Evolutionary conservation across 164 flowering plant species (phyloP).

Genomic region (Brasenia schreberi): DNA sequence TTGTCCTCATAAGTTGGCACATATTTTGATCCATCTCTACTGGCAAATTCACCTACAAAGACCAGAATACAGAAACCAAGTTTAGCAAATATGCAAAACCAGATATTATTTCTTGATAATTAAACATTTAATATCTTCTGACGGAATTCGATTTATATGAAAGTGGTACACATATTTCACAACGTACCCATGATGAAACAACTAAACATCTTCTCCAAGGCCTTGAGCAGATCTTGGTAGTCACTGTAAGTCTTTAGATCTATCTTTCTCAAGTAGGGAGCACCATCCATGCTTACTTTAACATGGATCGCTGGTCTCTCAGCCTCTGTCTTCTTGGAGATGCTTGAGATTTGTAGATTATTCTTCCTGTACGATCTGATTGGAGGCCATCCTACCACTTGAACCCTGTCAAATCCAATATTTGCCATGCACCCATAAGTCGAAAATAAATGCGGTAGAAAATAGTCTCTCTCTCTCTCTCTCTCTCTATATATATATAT

Average conservation of each 20-base stretch:
- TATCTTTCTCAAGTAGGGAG: constrained; percentile 81
- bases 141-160: not conserved
- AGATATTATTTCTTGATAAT: no score
- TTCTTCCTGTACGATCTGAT: constrained; percentile 78
- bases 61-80: no score
- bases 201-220: constrained; percentile 85
- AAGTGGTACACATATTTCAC: not conserved
- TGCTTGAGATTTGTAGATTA: constrained; percentile 38
- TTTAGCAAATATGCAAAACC: no score
- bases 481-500: no score
- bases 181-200: constrained; percentile 65
- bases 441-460: not conserved
- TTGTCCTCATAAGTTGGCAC: constrained; percentile 84
- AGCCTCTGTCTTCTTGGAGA: constrained; percentile 30
- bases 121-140: not conserved
- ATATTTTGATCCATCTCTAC: constrained; percentile 52
- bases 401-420: constrained; percentile 38
- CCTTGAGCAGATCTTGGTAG: constrained; percentile 60
- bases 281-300: constrained; percentile 92
- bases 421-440: not conserved
- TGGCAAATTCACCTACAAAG: no score
- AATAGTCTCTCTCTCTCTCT: not conserved
- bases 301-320: constrained; percentile 51
- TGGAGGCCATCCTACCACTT: constrained; percentile 96
- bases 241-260: constrained; percentile 48